Evolutionary conservation across 2,329 filamentous ascomycete species (phyloP).

Genomic region (Cryoendolithus antarcticus): DNA sequence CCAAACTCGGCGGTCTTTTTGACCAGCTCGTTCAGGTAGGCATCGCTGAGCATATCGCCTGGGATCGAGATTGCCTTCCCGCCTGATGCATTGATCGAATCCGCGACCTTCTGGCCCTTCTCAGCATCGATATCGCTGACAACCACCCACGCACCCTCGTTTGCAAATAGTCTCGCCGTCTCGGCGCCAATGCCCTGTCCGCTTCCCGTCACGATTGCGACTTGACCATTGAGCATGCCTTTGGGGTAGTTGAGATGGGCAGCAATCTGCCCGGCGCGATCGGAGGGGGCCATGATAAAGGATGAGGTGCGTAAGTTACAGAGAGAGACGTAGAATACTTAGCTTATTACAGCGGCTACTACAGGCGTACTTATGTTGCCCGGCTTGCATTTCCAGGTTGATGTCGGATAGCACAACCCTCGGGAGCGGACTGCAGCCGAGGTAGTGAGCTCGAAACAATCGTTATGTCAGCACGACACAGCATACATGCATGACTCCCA

Average conservation of each 20-base stretch:
- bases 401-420: no score
- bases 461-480: no score
- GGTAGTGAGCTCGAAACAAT: no score
- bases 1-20: constrained; percentile 68
- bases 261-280: constrained; percentile 52
- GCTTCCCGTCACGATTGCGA: constrained; percentile 68
- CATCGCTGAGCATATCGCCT: constrained; percentile 62
- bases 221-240: constrained; percentile 66
- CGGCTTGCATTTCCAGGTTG: no score
- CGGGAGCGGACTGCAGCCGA: no score
- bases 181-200: constrained; percentile 85
- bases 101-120: constrained; percentile 57
- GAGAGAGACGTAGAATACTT: no score
- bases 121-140: constrained; percentile 70
- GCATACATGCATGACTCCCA: no score
- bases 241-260: constrained; percentile 71
- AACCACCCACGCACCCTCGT: constrained; percentile 75
- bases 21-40: constrained; percentile 61
- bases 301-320: neutral
- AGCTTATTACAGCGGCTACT: no score
- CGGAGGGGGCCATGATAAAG: constrained; percentile 16
- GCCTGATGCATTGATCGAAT: constrained; percentile 54
- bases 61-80: constrained; percentile 59
- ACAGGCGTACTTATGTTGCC: no score
- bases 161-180: constrained; percentile 38